Evolutionary conservation across 441 rosid species (phyloP).

Genomic region (Adansonia gregorii): DNA sequence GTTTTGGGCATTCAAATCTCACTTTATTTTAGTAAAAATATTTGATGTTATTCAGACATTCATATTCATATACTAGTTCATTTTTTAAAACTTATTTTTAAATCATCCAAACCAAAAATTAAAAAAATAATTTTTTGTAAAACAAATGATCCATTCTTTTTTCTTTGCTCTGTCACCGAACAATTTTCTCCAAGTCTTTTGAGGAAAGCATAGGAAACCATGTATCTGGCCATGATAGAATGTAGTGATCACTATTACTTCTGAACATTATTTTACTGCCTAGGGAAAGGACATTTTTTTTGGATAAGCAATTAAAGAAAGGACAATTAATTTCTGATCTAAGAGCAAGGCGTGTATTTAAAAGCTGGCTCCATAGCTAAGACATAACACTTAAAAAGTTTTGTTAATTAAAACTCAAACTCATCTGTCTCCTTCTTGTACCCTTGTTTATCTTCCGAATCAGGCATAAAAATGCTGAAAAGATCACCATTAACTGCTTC

Average conservation of each 20-base stretch:
- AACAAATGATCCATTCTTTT: too few species aligned
- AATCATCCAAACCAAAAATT: too few species aligned
- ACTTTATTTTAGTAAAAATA: too few species aligned
- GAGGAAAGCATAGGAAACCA: not conserved
- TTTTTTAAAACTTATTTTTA: too few species aligned
- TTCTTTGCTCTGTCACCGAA: too few species aligned
- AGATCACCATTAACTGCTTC: constrained; percentile 28
- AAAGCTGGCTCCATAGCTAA: constrained; percentile 16
- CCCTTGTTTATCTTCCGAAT: constrained; percentile 37
- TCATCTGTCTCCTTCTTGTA: constrained; percentile 42
- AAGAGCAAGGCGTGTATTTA: not conserved
- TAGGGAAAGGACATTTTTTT: not conserved
- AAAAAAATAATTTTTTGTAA: too few species aligned
- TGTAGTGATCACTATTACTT: not conserved
- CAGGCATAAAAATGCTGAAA: constrained; percentile 25
- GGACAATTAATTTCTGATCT: not conserved
- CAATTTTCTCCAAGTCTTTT: too few species aligned
- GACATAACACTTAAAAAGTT: not conserved
- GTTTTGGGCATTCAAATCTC: too few species aligned
- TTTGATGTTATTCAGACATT: too few species aligned
- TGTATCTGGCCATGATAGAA: not conserved
- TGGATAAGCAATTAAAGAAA: not conserved
- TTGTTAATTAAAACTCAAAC: constrained; percentile 35
- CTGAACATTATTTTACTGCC: not conserved
- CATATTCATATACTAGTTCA: too few species aligned